Evolutionary conservation across 306 rosid species (phyloP).

Genomic region (barrel medic (Medicago truncatula)): DNA sequence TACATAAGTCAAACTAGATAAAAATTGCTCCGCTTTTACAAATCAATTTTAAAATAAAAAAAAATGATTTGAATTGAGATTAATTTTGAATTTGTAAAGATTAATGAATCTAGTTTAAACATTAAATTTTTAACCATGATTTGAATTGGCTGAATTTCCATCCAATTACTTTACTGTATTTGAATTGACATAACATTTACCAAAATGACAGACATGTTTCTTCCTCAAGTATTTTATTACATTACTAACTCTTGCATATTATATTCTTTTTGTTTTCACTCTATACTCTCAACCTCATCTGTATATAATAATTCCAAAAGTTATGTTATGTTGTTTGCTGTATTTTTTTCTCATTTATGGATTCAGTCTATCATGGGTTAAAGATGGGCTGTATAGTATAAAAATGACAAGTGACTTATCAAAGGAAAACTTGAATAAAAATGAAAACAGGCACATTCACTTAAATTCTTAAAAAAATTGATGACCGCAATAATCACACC

Average conservation of each 20-base stretch:
- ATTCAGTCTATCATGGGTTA: conserved; percentile 2
- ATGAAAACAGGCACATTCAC: conserved; percentile 30
- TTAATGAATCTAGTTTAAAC: neutral
- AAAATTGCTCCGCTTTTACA: neutral
- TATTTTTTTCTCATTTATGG: conserved; percentile 8
- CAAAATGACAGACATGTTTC: conserved; percentile 4
- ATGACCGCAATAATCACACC: conserved; percentile 60
- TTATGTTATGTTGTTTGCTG: neutral
- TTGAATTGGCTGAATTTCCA: neutral
- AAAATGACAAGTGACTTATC: neutral
- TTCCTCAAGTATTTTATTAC: neutral
- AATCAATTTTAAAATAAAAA: neutral
- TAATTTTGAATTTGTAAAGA: neutral
- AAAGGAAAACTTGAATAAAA: conserved; percentile 14
- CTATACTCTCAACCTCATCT: neutral
- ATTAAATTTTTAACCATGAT: neutral
- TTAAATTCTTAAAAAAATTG: conserved; percentile 32
- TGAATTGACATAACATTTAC: neutral
- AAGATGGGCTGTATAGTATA: conserved; percentile 1
- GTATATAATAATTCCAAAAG: conserved; percentile 9
- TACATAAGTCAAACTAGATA: conserved; percentile 5
- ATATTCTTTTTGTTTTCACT: conserved; percentile 16
- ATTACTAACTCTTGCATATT: neutral
- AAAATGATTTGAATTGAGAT: conserved; percentile 14
- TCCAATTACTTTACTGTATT: conserved; percentile 9